phyloP scores from a whole-genome alignment of 1,284 basidiomycete genomes.

The Austroboletus novae-zelandiae region DNA sequence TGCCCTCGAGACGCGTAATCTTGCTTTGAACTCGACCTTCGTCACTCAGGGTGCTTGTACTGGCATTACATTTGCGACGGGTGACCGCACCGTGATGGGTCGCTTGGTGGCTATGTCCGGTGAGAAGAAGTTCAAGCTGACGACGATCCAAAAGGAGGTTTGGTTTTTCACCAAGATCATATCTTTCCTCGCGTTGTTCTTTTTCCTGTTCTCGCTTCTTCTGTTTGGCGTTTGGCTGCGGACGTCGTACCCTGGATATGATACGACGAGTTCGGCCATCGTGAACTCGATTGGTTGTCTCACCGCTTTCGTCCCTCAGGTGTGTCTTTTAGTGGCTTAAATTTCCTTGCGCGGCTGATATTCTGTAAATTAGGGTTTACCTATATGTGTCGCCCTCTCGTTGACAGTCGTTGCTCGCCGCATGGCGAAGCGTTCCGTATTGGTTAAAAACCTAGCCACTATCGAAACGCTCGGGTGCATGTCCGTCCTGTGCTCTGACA shows the following conservation, averaged over 20 bases:
- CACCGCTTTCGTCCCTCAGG: constrained; percentile 52
- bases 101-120: constrained; percentile 56
- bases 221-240: constrained; percentile 47
- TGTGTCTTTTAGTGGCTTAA: constrained; percentile 3
- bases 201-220: constrained; percentile 42
- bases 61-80: constrained; percentile 59
- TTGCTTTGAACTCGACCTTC: constrained; percentile 54
- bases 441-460: constrained; percentile 59
- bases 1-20: constrained; percentile 60
- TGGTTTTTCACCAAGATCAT: constrained; percentile 51
- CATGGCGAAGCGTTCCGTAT: constrained; percentile 51
- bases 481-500: constrained; percentile 57
- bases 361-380: constrained; percentile 38
- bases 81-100: constrained; percentile 61
- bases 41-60: constrained; percentile 54
- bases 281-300: constrained; percentile 49
- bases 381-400: constrained; percentile 49
- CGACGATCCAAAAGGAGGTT: constrained; percentile 47
- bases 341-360: neutral
- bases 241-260: constrained; percentile 36
- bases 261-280: constrained; percentile 40
- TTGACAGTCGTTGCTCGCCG: constrained; percentile 50
- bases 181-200: constrained; percentile 38
- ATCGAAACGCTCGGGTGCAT: constrained; percentile 62
- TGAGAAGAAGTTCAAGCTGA: constrained; percentile 47